Evolutionary conservation across 192 early-diverging fungal species (phyloP), one percentile per base, ranked within the genome.

Genomic region (Coemansia sp.): DNA sequence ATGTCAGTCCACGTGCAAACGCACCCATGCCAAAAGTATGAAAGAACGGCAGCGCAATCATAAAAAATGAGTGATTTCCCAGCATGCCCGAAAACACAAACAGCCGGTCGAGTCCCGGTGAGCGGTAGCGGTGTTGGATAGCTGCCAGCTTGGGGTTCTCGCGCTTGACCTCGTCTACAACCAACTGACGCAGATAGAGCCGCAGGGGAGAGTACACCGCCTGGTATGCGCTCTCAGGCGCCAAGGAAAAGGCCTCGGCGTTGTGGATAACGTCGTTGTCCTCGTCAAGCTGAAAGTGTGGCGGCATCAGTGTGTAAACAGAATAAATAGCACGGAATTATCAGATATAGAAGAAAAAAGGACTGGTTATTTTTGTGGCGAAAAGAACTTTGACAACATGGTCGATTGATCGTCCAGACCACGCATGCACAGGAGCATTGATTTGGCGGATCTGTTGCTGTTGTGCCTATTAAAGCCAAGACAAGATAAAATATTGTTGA

Each of bases 21-120:
- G 77, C 61, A n/a, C 86, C 82, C 50, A 86, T 83, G 22, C 89
- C 89, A 55, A 92, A 90, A 82, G 90, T 90, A 65, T 94, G 93
- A 24, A 93, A 73, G 22, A 89, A 73, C 11, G 94, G 94, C 15
- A 94, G 69, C 27, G 87, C 80, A 12, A 92, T 69, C 79, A 97
- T 82, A 73, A 95, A 97, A 62, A 93, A 93, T 15, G 88, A 87
- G 62, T 95, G 94, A 43, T 91, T 93, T 9, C 94, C 94, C 8
- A 94, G 85, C 76, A 88, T 86, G 3, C 89, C 86, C 9, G 90
- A 87, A 69, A 79, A 83, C 17, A 87, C 67, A 64, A 93, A 91
- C 58, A 88, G 80, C 7, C 50, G 70, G 65, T 93, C 91, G 27
- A 90, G 68, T 1, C 48, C 49, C 2, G 70, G 62, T 5, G 67